Conservation (phyloP, 352 stramenopile genomes). For the Pythium coloratum region DNA sequence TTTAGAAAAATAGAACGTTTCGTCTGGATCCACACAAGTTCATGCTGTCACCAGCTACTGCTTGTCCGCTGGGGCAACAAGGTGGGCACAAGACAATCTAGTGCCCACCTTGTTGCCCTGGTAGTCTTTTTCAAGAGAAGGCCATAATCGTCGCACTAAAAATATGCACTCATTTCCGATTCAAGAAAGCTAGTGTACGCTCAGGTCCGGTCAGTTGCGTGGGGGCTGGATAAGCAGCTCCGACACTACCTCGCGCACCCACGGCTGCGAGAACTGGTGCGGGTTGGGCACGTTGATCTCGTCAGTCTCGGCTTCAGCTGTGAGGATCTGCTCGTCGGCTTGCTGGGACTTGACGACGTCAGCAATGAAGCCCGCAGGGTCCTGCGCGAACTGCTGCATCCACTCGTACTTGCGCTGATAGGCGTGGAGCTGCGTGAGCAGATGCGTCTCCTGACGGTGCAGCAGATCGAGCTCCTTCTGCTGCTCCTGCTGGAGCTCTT, state of each 20-base stretch:
- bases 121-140: too few relatives aligned
- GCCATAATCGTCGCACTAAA: too few relatives aligned
- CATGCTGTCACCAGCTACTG: too few relatives aligned
- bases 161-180: too few relatives aligned
- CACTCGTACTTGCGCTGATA: slow-evolving; percentile 59
- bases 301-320: slow-evolving; percentile 56
- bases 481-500: slow-evolving; percentile 69
- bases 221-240: slow-evolving; percentile 35
- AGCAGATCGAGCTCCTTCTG: slow-evolving; percentile 62
- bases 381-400: slow-evolving; percentile 65
- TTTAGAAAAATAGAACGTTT: slow-evolving; percentile 9
- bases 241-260: slow-evolving; percentile 57
- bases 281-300: slow-evolving; percentile 57
- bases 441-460: slow-evolving; percentile 51
- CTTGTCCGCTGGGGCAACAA: too few relatives aligned
- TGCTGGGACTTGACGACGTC: slow-evolving; percentile 62
- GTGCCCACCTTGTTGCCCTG: too few relatives aligned
- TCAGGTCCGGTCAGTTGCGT: slow-evolving; percentile 8
- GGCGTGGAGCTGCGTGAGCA: slow-evolving; percentile 52
- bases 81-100: too few relatives aligned
- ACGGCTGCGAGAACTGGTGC: slow-evolving; percentile 70
- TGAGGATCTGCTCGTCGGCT: slow-evolving; percentile 61
- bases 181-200: too few relatives aligned
- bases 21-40: too few relatives aligned
- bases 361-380: slow-evolving; percentile 66